Evolutionary conservation across 1,284 basidiomycete genomes (phyloP), one percentile per base, ranked within the genome.

Genomic region (Omphalotus olearius): DNA sequence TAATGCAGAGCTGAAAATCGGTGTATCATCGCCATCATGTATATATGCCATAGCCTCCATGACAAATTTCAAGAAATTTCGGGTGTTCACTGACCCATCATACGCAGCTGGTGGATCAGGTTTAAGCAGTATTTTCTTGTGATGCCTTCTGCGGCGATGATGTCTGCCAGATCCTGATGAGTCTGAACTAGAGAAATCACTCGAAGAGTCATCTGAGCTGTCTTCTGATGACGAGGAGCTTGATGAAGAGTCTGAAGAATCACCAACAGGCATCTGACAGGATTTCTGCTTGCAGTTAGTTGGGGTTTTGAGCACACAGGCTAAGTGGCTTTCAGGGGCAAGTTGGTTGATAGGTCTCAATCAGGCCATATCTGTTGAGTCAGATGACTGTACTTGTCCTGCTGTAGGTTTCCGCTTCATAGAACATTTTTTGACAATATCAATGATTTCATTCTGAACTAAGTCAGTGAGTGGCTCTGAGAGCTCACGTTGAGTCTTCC

Each of bases 11-110:
- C n/a, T n/a, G n/a, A n/a, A n/a, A n/a, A n/a, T n/a, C n/a, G n/a
- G n/a, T n/a, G n/a, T n/a, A n/a, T n/a, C 64, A 14, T 57, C 25
- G 1, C 67, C 63, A 45, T 62, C 58, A 10, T 52, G 39, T 0
- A 69, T 51, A 55, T 69, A 70, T 6, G 60, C 60, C 0, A 55
- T 64, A 0, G 56, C 60, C 52, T 70, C 62, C 1, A 56, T 62
- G 0, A 69, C 52, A 50, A 70, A 72, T 1, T 61, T 49, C 47
- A 66, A 59, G 48, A 61, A 69, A 3, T 25, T 45, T 0, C 53
- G 37, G 1, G 60, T 49, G 39, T 68, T 60, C 1, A 62, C 43
- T 2, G 55, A 20, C 0, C 69, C 69, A 53, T 67, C 56, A 57
- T 69, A 71, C 5, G 51, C 45, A 17, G 55, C 55, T 0, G 68